A percentile compares a stretch with the other conserved stretches of the same genome.
Conservation (phyloP, 23 red algal species). For the Gracilaria gracilis region DNA sequence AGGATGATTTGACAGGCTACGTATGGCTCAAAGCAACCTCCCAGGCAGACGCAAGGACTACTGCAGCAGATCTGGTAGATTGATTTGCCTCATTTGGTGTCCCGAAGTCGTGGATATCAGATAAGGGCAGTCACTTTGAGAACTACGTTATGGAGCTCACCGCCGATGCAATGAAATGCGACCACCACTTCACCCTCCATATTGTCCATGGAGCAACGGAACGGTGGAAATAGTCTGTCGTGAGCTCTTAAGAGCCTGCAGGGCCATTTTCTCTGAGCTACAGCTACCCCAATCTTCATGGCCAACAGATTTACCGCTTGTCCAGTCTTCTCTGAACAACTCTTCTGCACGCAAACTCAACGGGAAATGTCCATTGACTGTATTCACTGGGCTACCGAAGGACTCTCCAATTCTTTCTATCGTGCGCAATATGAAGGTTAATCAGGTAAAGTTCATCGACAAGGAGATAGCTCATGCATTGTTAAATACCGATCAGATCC, state of each 20-base stretch:
- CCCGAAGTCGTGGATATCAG: not conserved
- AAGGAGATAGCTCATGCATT: not conserved
- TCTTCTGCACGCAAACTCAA: not conserved
- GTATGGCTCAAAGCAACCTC: slow-evolving; percentile 37
- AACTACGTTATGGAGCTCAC: not conserved
- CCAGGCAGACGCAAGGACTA: not conserved
- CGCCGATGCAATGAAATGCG: not conserved
- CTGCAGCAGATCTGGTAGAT: not conserved
- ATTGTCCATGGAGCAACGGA: slow-evolving; percentile 47
- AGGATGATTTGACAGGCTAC: slow-evolving; percentile 27
- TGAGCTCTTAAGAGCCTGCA: slow-evolving; percentile 7
- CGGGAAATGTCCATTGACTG: slow-evolving; percentile 30
- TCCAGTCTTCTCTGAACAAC: slow-evolving; percentile 51
- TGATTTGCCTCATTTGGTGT: slow-evolving; percentile 28
- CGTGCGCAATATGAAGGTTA: not conserved
- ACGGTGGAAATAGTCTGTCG: slow-evolving; percentile 36
- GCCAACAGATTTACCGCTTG: slow-evolving; percentile 26
- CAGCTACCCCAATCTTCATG: slow-evolving; percentile 21
- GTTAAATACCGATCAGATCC: not conserved
- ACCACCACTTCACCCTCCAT: slow-evolving; percentile 37
- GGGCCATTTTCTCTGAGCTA: slow-evolving; percentile 41
- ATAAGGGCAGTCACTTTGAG: slow-evolving; percentile 5
- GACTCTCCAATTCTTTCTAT: slow-evolving; percentile 3
- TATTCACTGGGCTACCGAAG: slow-evolving; percentile 34
- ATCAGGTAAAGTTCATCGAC: not conserved